Evolutionary conservation across 495 filamentous ascomycete species (phyloP).

Genomic region (Cercophora samala): DNA sequence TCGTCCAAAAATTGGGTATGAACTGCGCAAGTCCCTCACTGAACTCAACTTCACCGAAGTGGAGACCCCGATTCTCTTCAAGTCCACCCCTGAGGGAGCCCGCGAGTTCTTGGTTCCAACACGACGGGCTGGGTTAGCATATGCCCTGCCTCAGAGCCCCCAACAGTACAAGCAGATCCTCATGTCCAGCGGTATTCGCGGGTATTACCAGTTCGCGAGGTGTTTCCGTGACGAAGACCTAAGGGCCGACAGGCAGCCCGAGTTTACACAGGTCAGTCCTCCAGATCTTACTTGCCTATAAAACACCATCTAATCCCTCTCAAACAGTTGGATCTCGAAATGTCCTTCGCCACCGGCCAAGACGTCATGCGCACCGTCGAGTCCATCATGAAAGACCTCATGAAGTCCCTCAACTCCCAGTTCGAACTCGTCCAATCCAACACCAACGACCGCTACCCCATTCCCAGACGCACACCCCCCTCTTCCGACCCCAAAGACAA

Average conservation of each 20-base stretch:
- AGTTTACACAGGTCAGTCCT: slow-evolving; percentile 80
- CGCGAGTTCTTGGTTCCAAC: slow-evolving; percentile 95
- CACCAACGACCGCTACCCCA: slow-evolving; percentile 27
- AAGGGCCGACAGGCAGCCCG: slow-evolving; percentile 88
- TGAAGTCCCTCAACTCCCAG: slow-evolving; percentile 45
- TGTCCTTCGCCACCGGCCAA: slow-evolving; percentile 72
- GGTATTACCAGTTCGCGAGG: slow-evolving; percentile 87
- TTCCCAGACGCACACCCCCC: slow-evolving; percentile 20
- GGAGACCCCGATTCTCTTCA: slow-evolving; percentile 93
- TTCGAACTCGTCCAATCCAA: slow-evolving; percentile 20
- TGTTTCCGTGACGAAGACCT: slow-evolving; percentile 97
- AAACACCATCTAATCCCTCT: not conserved
- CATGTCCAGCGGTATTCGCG: slow-evolving; percentile 80
- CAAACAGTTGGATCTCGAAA: slow-evolving; percentile 81
- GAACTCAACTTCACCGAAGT: slow-evolving; percentile 65
- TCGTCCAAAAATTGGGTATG: slow-evolving; percentile 54
- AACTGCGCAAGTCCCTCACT: slow-evolving; percentile 53
- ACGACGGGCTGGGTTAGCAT: slow-evolving; percentile 64
- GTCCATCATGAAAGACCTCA: slow-evolving; percentile 58
- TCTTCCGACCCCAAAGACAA: not conserved
- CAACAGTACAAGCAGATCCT: slow-evolving; percentile 99
- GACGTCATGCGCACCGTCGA: slow-evolving; percentile 73
- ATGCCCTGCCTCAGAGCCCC: slow-evolving; percentile 91
- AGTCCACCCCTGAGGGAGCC: slow-evolving; percentile 94
- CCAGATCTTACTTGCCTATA: not conserved